Evolutionary conservation across 768 basidiomycete genomes (phyloP).

Genomic region (Holtermanniella nyarrowii): DNA sequence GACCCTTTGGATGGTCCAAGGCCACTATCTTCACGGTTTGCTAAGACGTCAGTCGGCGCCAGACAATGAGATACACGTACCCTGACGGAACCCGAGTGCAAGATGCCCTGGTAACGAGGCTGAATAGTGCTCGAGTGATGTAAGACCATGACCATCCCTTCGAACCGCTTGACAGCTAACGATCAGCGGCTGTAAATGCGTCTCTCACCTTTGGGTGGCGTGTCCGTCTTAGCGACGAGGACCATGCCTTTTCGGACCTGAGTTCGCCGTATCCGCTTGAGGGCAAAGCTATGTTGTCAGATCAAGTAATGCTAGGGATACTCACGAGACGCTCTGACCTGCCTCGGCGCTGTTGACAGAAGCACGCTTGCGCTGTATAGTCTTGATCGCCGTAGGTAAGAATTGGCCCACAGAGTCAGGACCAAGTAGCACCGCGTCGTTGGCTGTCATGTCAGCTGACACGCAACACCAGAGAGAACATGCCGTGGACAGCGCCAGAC

Average conservation of each 20-base stretch:
- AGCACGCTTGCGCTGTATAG: slow-evolving; percentile 90
- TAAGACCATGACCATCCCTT: slow-evolving; percentile 88
- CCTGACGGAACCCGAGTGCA: slow-evolving; percentile 63
- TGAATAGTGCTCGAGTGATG: slow-evolving; percentile 55
- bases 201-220: slow-evolving; percentile 58
- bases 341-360: slow-evolving; percentile 78
- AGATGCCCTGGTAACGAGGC: slow-evolving; percentile 86
- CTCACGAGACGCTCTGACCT: slow-evolving; percentile 76
- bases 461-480: not conserved
- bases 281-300: slow-evolving; percentile 49
- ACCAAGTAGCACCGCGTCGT: slow-evolving; percentile 72
- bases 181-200: too few relatives aligned
- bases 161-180: slow-evolving; percentile 71
- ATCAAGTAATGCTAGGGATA: not conserved
- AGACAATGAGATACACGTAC: slow-evolving; percentile 39
- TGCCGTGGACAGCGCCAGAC: slow-evolving; percentile 28
- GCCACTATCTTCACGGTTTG: slow-evolving; percentile 85
- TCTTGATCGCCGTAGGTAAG: slow-evolving; percentile 66
- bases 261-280: slow-evolving; percentile 74
- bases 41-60: slow-evolving; percentile 9
- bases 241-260: slow-evolving; percentile 93
- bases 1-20: slow-evolving; percentile 70
- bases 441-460: slow-evolving; percentile 54
- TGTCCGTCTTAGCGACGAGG: slow-evolving; percentile 67
- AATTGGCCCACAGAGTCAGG: slow-evolving; percentile 90